phyloP scores from a whole-genome alignment of 148 eudicot genomes.

The Cornus kousa region DNA sequence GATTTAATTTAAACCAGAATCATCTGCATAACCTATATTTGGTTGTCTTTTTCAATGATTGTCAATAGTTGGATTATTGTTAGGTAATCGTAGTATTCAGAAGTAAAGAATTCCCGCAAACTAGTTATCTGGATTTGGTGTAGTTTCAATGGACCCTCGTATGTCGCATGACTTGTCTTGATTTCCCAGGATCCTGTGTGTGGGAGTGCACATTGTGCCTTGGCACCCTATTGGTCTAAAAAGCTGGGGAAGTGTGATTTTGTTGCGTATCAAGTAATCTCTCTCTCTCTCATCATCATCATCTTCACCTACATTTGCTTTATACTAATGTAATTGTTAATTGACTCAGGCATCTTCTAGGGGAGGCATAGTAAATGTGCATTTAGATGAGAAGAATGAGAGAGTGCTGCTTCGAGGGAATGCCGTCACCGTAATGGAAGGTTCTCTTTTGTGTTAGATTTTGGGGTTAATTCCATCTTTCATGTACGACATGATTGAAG shows the following conservation, averaged over 20 bases:
- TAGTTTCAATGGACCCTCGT: not conserved
- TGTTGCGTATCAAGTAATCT: slow-evolving; percentile 55
- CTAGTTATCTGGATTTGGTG: not conserved
- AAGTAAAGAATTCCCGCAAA: not conserved
- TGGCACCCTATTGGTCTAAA: slow-evolving; percentile 66
- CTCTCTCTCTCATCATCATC: not conserved
- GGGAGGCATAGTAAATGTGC: slow-evolving; percentile 57
- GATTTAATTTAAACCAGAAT: not conserved
- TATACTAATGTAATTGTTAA: not conserved
- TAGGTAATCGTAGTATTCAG: not conserved
- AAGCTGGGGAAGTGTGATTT: slow-evolving; percentile 64
- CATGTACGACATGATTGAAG: not conserved
- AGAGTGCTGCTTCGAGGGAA: slow-evolving; percentile 61
- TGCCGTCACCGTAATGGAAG: slow-evolving; percentile 68
- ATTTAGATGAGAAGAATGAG: slow-evolving; percentile 57
- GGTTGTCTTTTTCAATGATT: not conserved
- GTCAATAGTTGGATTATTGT: not conserved
- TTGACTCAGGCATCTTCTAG: slow-evolving; percentile 68
- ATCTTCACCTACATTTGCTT: not conserved
- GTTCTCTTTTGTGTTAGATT: slow-evolving; percentile 46
- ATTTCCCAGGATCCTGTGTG: slow-evolving; percentile 67
- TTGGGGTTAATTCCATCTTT: not conserved
- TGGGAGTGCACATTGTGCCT: slow-evolving; percentile 89
- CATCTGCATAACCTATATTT: not conserved
- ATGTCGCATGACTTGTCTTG: not conserved